Evolutionary conservation across 2,329 filamentous ascomycete species (phyloP).

Genomic region (Apiospora kogelbergensis): DNA sequence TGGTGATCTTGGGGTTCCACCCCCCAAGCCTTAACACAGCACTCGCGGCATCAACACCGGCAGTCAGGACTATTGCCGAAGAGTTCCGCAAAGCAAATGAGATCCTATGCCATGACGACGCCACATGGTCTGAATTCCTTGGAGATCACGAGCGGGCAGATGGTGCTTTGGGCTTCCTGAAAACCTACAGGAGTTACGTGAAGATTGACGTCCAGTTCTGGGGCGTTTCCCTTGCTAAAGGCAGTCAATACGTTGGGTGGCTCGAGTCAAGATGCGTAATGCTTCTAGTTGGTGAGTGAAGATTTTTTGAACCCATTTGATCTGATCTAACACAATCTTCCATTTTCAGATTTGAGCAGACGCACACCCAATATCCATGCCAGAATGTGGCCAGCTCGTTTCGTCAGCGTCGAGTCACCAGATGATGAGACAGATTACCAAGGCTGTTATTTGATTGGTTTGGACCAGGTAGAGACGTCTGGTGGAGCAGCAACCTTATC

Average conservation of each 20-base stretch:
- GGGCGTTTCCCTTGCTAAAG: conserved; percentile 56
- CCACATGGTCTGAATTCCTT: conserved; percentile 46
- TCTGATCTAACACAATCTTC: not conserved
- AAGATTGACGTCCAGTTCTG: conserved; percentile 66
- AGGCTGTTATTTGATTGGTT: conserved; percentile 62
- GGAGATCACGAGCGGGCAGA: conserved; percentile 15
- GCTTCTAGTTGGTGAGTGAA: conserved; percentile 55
- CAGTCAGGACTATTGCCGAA: conserved; percentile 47
- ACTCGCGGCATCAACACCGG: conserved; percentile 51
- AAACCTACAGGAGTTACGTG: conserved; percentile 52
- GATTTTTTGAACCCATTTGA: not conserved
- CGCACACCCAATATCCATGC: conserved; percentile 50
- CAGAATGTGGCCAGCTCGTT: conserved; percentile 64
- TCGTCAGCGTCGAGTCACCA: conserved; percentile 38
- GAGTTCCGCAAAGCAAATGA: conserved; percentile 50
- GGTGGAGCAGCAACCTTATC: conserved; percentile 21
- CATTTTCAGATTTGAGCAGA: conserved; percentile 50
- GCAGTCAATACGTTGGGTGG: conserved; percentile 60
- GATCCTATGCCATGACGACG: conserved; percentile 35
- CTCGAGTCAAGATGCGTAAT: conserved; percentile 60
- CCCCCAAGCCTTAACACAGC: conserved; percentile 62
- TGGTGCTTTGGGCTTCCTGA: conserved; percentile 49
- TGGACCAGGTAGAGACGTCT: conserved; percentile 38
- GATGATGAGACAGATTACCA: conserved; percentile 48
- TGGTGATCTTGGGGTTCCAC: conserved; percentile 64